These are phyloP conservation scores for Rhododendron ferrugineum DNA, from an alignment of 148 eudicot genomes.

Conservation along the genomic window DNA sequence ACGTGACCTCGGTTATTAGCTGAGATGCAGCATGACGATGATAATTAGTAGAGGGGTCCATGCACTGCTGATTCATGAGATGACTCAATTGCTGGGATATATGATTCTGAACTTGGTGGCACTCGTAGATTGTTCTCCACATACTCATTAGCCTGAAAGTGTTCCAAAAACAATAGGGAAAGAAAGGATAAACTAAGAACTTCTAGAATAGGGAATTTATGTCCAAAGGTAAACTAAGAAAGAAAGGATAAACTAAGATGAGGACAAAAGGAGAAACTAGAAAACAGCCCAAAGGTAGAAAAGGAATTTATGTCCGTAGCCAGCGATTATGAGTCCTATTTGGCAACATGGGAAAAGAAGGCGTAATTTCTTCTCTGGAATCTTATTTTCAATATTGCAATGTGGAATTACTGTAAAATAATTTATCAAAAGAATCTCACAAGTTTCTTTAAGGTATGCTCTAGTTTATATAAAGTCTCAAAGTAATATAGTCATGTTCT, in stretches of 20 bases:
- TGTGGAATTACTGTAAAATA: background rate
- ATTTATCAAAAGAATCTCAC: background rate
- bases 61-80: slow-evolving; percentile 34
- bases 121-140: slow-evolving; percentile 71
- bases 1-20: slow-evolving; percentile 60
- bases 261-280: background rate
- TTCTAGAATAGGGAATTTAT: background rate
- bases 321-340: background rate
- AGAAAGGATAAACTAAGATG: background rate
- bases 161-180: background rate
- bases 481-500: background rate
- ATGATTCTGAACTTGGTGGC: slow-evolving; percentile 64
- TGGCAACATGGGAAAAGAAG: background rate
- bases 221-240: too few species aligned
- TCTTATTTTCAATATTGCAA: background rate
- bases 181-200: too few species aligned
- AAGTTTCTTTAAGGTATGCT: background rate
- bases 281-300: background rate
- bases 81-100: slow-evolving; percentile 59
- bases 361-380: background rate
- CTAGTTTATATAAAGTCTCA: background rate
- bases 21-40: slow-evolving; percentile 62
- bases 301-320: background rate
- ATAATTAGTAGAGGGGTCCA: slow-evolving; percentile 49
- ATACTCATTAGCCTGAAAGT: slow-evolving; percentile 46